Evolutionary conservation across 2,329 filamentous ascomycete species (phyloP).

Genomic region (Claviceps sp.): DNA sequence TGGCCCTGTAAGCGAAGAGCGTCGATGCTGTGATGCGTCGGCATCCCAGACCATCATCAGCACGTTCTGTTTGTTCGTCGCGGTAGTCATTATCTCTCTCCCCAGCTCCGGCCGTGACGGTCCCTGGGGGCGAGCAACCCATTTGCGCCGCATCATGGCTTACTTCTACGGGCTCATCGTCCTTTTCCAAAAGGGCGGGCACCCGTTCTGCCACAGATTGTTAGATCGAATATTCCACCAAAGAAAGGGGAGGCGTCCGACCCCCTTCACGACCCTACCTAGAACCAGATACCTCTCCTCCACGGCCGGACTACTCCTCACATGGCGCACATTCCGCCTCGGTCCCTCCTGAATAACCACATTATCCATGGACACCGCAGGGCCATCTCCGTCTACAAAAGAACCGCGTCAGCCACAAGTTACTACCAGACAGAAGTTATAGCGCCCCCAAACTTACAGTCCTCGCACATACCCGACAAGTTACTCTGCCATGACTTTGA

Average conservation of each 20-base stretch:
- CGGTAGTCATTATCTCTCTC: neutral
- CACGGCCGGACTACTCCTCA: neutral
- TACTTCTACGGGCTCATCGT: neutral
- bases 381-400: neutral
- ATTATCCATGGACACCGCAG: neutral
- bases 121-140: neutral
- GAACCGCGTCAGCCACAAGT: no score
- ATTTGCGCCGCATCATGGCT: neutral
- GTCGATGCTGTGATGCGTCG: slow-evolving; percentile 14
- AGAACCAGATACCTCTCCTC: neutral
- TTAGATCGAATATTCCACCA: neutral
- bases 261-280: neutral
- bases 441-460: no score
- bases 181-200: neutral
- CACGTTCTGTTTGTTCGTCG: neutral
- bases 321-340: neutral
- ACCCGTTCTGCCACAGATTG: neutral
- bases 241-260: neutral
- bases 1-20: slow-evolving; percentile 19
- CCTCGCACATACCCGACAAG: neutral
- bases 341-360: slow-evolving; percentile 3
- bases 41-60: slow-evolving; percentile 5
- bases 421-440: no score
- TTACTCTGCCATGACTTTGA: neutral
- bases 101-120: neutral